Conservation (phyloP, 2,329 filamentous ascomycete genomes). For the Calycina marina region DNA sequence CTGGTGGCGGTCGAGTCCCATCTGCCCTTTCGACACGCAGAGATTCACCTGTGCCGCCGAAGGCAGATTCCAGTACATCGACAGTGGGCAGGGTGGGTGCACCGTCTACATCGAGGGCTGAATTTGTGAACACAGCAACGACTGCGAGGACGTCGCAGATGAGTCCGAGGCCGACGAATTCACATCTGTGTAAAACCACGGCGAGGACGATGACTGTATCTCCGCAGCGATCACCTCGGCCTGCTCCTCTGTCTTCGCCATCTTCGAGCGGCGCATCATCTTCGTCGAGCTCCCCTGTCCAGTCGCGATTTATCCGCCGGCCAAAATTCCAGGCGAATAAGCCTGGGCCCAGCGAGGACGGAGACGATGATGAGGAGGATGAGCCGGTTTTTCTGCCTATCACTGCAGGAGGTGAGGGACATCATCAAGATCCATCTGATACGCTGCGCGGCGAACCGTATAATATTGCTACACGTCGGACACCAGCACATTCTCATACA, state of each 20-base stretch:
- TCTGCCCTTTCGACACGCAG: conserved; percentile 19
- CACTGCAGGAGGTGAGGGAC: conserved; percentile 4
- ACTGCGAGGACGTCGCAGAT: conserved; percentile 15
- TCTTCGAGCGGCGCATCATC: conserved; percentile 10
- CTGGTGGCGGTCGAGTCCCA: conserved; percentile 25
- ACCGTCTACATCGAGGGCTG: conserved; percentile 20
- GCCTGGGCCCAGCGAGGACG: conserved; percentile 12
- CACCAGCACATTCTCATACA: too few relatives aligned
- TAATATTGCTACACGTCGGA: conserved; percentile 4
- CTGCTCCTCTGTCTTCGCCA: conserved; percentile 10
- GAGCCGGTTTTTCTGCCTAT: conserved; percentile 21
- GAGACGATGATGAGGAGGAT: conserved; percentile 22
- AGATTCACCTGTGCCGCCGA: conserved; percentile 16
- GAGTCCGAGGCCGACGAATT: conserved; percentile 17
- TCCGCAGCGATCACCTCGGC: conserved; percentile 8
- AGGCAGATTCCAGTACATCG: conserved; percentile 6
- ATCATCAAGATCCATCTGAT: conserved; percentile 18
- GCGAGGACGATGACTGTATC: conserved; percentile 5
- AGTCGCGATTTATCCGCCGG: conserved; percentile 20
- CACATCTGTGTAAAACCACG: conserved; percentile 3
- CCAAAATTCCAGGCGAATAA: conserved; percentile 16
- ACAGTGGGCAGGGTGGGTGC: conserved; percentile 8
- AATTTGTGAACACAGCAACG: conserved; percentile 19
- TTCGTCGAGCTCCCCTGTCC: conserved; percentile 13
- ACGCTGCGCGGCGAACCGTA: conserved; percentile 18